phyloP scores from a whole-genome alignment of 768 basidiomycete species.

The Termitomyces bulborhizus region DNA sequence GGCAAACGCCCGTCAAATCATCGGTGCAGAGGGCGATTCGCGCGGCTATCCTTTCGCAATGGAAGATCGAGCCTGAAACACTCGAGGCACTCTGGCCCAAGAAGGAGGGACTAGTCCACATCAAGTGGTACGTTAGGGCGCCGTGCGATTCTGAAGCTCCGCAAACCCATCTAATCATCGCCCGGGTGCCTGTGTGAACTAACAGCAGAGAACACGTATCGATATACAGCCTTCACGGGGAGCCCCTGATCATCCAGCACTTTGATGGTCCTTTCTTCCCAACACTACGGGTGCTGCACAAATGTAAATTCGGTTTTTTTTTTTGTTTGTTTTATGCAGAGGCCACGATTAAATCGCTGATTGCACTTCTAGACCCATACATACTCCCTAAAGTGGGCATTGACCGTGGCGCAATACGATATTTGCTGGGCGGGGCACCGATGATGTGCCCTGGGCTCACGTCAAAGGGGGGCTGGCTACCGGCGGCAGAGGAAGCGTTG shows the following conservation, averaged over 20 bases:
- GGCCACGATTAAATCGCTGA: not conserved
- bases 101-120: constrained; percentile 90
- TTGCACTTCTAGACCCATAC: constrained; percentile 66
- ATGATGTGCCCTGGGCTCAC: constrained; percentile 99
- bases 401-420: constrained; percentile 97
- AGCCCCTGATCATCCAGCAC: constrained; percentile 93
- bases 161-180: constrained; percentile 13
- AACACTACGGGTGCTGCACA: constrained; percentile 83
- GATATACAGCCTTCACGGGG: constrained; percentile 82
- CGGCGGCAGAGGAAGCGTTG: constrained; percentile 61
- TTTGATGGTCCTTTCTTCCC: constrained; percentile 93
- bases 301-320: constrained; percentile 50
- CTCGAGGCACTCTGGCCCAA: constrained; percentile 96
- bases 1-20: constrained; percentile 88
- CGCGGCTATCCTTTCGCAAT: constrained; percentile 70
- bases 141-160: too few species aligned
- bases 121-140: constrained; percentile 63
- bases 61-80: constrained; percentile 73
- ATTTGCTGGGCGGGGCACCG: constrained; percentile 87
- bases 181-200: constrained; percentile 3
- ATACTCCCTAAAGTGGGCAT: constrained; percentile 84
- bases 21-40: constrained; percentile 91
- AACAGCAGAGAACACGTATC: constrained; percentile 92
- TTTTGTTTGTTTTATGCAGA: too few species aligned
- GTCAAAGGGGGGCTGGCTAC: constrained; percentile 84